phyloP scores from a whole-genome alignment of 2,329 filamentous ascomycete species.

The Trichoderma atroviride region DNA sequence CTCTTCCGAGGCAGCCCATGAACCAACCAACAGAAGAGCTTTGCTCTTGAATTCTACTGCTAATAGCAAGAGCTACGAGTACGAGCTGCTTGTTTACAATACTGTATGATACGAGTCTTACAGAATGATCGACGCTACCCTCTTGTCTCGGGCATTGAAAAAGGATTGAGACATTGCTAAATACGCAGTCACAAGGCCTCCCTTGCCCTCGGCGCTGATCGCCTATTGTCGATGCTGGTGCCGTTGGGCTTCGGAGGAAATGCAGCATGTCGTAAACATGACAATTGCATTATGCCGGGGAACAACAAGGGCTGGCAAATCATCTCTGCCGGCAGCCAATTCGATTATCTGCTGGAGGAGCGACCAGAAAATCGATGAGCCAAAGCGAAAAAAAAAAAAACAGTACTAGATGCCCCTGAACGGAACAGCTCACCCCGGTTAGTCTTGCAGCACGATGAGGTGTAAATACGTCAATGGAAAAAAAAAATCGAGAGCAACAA shows the following conservation, averaged over 20 bases:
- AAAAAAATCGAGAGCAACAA: not conserved
- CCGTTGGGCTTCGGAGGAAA: not conserved
- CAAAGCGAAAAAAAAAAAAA: not conserved
- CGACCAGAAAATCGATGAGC: not conserved
- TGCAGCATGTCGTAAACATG: constrained; percentile 20
- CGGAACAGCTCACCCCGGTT: not conserved
- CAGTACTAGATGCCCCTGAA: constrained; percentile 2
- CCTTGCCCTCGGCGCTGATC: not conserved
- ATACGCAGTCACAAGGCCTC: not conserved
- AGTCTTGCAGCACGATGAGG: constrained; percentile 14
- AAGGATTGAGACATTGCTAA: not conserved
- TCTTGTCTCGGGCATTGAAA: constrained; percentile 10
- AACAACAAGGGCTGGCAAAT: not conserved
- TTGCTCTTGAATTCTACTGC: not conserved
- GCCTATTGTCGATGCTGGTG: not conserved
- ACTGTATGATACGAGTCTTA: not conserved
- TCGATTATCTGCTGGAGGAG: not conserved
- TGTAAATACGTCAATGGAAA: constrained; percentile 21
- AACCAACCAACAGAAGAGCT: not conserved
- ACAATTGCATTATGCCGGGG: constrained; percentile 20
- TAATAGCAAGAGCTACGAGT: not conserved
- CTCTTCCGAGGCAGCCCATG: not conserved
- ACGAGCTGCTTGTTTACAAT: not conserved
- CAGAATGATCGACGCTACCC: constrained; percentile 7
- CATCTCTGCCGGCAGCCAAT: not conserved